Evolutionary conservation across 331 rosid species (phyloP).

Genomic region (Cucumis variabilis): DNA sequence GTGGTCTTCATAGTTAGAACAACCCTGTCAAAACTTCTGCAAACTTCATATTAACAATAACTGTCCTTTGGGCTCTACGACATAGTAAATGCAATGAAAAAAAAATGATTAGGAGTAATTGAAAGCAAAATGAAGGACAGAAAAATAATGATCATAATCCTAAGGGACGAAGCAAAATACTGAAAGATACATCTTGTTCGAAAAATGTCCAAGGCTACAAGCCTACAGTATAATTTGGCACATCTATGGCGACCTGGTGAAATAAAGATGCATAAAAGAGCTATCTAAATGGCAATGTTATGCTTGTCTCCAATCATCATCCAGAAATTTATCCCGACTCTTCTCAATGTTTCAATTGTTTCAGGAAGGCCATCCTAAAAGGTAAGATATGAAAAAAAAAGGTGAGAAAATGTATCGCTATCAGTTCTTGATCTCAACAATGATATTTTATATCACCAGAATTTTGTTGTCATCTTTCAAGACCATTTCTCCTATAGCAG

Average conservation of each 20-base stretch:
- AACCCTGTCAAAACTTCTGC: conserved; percentile 85
- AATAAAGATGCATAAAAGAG: conserved; percentile 95
- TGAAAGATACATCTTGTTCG: neutral
- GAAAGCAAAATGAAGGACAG: neutral
- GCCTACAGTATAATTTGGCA: conserved; percentile 12
- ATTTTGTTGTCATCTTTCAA: neutral
- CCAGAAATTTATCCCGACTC: conserved; percentile 98
- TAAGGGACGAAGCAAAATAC: neutral
- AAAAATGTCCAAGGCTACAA: neutral
- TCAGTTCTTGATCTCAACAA: conserved; percentile 1
- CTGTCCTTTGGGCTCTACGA: conserved; percentile 97
- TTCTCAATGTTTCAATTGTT: too few relatives aligned
- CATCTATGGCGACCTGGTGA: conserved; percentile 76
- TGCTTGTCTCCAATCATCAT: conserved; percentile 99
- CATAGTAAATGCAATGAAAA: too few relatives aligned
- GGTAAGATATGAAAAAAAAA: too few relatives aligned
- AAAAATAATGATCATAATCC: neutral
- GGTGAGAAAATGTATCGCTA: neutral
- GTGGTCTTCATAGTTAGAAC: conserved; percentile 85
- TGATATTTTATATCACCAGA: neutral
- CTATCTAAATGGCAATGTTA: conserved; percentile 94
- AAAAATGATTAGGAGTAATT: neutral
- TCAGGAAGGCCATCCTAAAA: too few relatives aligned
- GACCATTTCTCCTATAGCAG: neutral
- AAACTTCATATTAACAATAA: conserved; percentile 79